Base-by-base conservation (phyloP, 2,329 filamentous ascomycete genomes). In the Aspergillus intermedius region DNA sequence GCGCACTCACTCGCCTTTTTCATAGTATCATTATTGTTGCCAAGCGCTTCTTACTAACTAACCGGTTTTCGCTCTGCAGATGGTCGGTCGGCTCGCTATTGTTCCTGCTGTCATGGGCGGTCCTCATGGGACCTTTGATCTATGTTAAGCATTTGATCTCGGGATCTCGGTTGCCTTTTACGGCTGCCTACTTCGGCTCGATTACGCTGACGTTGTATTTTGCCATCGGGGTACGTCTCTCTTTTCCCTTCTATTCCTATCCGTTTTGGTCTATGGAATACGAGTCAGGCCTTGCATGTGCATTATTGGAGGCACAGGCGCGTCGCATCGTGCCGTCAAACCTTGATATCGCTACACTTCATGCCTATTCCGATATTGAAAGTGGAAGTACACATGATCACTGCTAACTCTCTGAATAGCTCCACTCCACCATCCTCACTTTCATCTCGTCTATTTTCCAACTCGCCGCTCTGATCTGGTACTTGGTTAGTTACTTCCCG, bases 401-500 rank as follows among this genome's bases (percentile, higher is more conserved):
- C 21, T 30, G 25, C 25, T 50, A 49, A 48, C 46, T 53, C 48
- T 39, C 44, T 37, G 45, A 40, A 47, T 61, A 95, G 90, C 83
- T 95, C 56, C 86, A 86, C 66, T 91, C 79, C 65, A 90, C 87
- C 37, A 72, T 94, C 53, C 81, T 97, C 55, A 97, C 93, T 13
- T 76, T 97, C 47, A 74, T 96, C 54, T 87, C 90, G 19, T 84
- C 88, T 53, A 78, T 96, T 51, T 74, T 91, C 58, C 93, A 98
- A 68, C 77, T 97, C 47, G 83, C 84, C 46, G 87, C 86, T 54
- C 76, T 97, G 55, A 56, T 88, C 42, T 97, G 91, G 91, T 97
- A 97, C 72, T 78, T 96, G 42, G 84, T 97, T 69, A 95, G 88
- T 72, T 98, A 98, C 70, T 97, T 97, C 63, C 93, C 93, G 22